These are phyloP conservation scores for Dioszegia aurantiaca DNA, from an alignment of 768 basidiomycete species.

Conservation along the genomic window DNA sequence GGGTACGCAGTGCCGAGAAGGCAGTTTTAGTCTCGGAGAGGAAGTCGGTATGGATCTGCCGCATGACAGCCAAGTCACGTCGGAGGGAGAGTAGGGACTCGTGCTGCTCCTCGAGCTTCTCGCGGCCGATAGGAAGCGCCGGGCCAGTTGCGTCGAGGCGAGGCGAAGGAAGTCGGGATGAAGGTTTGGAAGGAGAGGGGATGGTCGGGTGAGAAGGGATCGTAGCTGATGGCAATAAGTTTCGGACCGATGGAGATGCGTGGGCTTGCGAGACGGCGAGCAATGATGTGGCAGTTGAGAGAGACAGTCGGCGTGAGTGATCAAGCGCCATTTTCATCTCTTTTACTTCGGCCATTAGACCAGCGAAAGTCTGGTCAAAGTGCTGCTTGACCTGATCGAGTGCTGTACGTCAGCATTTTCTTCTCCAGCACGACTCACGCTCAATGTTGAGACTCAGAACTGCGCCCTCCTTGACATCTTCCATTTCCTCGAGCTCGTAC, in stretches of 20 bases:
- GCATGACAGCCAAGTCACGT: slow-evolving; percentile 86
- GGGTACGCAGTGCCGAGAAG: slow-evolving; percentile 69
- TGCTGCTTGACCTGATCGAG: slow-evolving; percentile 99
- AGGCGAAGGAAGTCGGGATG: slow-evolving; percentile 15
- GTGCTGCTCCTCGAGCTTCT: slow-evolving; percentile 84
- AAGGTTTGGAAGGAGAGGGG: slow-evolving; percentile 5
- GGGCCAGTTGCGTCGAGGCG: slow-evolving; percentile 2
- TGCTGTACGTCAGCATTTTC: slow-evolving; percentile 57
- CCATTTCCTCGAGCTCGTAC: slow-evolving; percentile 92
- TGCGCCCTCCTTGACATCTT: slow-evolving; percentile 84
- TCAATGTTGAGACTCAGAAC: slow-evolving; percentile 91
- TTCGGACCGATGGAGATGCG: slow-evolving; percentile 51
- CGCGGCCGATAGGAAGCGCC: slow-evolving; percentile 46
- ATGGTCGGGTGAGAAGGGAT: not conserved
- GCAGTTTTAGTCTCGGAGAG: slow-evolving; percentile 86
- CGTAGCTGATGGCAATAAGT: slow-evolving; percentile 12
- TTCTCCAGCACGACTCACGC: slow-evolving; percentile 63
- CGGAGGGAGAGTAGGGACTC: slow-evolving; percentile 93
- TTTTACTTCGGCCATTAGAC: slow-evolving; percentile 80
- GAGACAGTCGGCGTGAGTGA: slow-evolving; percentile 59
- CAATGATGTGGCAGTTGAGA: slow-evolving; percentile 43
- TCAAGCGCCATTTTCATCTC: slow-evolving; percentile 72
- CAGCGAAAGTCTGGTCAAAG: slow-evolving; percentile 85
- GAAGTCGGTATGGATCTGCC: slow-evolving; percentile 92
- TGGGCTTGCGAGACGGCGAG: slow-evolving; percentile 35